Conservation (phyloP, 2,329 filamentous ascomycete species). For the Diaporthe amygdali region DNA sequence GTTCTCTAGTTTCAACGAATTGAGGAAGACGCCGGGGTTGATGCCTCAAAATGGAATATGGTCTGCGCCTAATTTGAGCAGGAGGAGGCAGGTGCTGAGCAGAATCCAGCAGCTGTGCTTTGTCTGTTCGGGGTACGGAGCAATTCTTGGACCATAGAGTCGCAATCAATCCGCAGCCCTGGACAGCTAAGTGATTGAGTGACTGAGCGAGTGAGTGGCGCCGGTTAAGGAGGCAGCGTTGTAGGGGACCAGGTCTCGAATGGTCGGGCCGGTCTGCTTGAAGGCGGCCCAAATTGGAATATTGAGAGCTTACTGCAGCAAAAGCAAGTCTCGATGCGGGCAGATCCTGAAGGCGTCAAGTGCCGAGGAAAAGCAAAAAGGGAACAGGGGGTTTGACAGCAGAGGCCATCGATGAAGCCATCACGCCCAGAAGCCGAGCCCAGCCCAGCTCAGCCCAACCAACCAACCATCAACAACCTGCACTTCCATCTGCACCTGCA, state of each 20-base stretch:
- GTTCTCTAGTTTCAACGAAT: constrained; percentile 5
- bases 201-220: not conserved
- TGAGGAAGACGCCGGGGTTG: constrained; percentile 4
- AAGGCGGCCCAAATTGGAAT: constrained; percentile 13
- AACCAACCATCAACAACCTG: not conserved
- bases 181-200: not conserved
- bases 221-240: not conserved
- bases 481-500: no score
- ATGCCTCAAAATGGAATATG: not conserved
- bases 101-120: not conserved
- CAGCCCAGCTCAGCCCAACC: not conserved
- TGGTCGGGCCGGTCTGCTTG: not conserved
- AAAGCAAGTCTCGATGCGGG: not conserved
- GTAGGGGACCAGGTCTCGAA: not conserved
- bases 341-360: constrained; percentile 1
- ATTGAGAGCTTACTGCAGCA: not conserved
- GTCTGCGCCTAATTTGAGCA: not conserved
- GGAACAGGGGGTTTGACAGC: not conserved
- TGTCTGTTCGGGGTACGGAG: not conserved
- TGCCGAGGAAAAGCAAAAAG: constrained; percentile 6
- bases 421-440: not conserved
- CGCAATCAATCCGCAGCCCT: not conserved
- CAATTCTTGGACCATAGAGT: not conserved
- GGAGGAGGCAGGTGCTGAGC: not conserved
- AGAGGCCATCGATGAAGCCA: not conserved